These are phyloP conservation scores for Xylaria palmicola DNA, from an alignment of 495 filamentous ascomycete species.

Conservation along the genomic window DNA sequence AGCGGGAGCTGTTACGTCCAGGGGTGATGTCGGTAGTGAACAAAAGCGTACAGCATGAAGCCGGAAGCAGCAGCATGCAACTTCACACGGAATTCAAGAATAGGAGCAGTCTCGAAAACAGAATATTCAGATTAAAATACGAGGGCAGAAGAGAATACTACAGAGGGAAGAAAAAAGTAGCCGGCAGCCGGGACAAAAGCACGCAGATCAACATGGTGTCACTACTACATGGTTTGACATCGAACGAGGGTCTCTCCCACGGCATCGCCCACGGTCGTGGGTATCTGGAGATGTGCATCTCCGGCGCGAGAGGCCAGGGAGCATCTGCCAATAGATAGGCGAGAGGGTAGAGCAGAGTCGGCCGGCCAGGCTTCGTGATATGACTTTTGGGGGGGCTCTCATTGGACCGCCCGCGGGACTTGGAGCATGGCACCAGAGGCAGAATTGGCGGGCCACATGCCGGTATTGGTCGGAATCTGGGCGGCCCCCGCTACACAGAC, in stretches of 20 bases:
- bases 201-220: conserved; percentile 4
- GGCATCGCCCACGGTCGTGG: neutral
- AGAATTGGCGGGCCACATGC: no score
- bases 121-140: no score
- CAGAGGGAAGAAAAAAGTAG: neutral
- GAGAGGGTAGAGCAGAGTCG: neutral
- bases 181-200: neutral
- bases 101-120: neutral
- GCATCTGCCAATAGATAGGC: neutral
- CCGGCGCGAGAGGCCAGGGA: neutral
- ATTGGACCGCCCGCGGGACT: neutral
- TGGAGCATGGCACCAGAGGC: neutral
- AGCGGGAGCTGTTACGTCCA: neutral
- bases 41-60: neutral
- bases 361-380: no score
- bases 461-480: no score
- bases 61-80: neutral
- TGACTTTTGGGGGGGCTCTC: neutral
- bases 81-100: neutral
- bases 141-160: neutral
- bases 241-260: neutral
- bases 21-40: neutral
- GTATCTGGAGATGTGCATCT: conserved; percentile 14
- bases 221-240: neutral
- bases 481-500: neutral